These are phyloP conservation scores for Mallotus nudiflorus DNA, from an alignment of 345 rosid species.

Conservation along the genomic window DNA sequence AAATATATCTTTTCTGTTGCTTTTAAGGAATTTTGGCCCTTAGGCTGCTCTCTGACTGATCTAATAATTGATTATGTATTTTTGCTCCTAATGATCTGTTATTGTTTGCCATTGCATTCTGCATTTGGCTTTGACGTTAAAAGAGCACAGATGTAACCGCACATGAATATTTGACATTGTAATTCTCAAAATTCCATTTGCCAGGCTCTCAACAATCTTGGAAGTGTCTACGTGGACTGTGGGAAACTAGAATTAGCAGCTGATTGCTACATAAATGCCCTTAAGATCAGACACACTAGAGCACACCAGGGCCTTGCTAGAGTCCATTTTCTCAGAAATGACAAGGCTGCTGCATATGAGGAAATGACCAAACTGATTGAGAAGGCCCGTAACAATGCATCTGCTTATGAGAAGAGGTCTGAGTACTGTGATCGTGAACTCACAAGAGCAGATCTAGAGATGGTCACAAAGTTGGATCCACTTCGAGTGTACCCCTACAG, in stretches of 20 bases:
- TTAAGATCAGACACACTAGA: slow-evolving; percentile 87
- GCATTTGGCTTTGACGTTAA: too few species aligned
- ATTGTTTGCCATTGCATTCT: not conserved
- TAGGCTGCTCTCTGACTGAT: too few species aligned
- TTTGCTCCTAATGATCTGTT: not conserved
- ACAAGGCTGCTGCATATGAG: slow-evolving; percentile 71
- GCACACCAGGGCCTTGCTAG: slow-evolving; percentile 99
- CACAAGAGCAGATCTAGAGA: slow-evolving; percentile 84
- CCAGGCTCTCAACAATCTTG: slow-evolving; percentile 98
- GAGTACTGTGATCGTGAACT: slow-evolving; percentile 93
- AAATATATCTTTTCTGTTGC: too few species aligned
- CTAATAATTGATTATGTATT: too few species aligned
- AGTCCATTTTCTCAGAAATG: slow-evolving; percentile 75
- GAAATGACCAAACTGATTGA: slow-evolving; percentile 91
- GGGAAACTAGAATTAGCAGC: slow-evolving; percentile 77
- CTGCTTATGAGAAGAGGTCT: slow-evolving; percentile 97
- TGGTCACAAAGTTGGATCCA: slow-evolving; percentile 89
- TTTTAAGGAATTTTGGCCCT: too few species aligned
- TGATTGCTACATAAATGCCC: slow-evolving; percentile 93
- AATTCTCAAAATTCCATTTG: slow-evolving; percentile 8
- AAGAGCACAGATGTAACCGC: not conserved
- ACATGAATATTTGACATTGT: not conserved
- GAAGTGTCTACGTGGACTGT: slow-evolving; percentile 84
- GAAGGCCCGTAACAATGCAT: slow-evolving; percentile 85
- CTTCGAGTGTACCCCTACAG: slow-evolving; percentile 96